Base-by-base conservation (phyloP, 2,329 filamentous ascomycete species). In the Exophiala mesophila region DNA sequence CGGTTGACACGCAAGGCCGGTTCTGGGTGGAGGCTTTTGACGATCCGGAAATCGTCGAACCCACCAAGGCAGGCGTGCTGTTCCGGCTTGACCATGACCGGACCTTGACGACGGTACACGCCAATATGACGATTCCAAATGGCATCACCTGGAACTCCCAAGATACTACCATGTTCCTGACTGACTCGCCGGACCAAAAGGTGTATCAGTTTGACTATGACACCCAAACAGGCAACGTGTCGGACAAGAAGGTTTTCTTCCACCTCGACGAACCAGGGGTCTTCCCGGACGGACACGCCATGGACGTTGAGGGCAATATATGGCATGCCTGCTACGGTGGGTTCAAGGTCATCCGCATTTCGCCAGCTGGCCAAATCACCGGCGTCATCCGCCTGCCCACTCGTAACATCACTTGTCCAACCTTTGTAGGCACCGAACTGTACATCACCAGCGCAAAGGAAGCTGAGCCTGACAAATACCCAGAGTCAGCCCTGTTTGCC, bases 21-120 rank as follows among this genome's bases (percentile, higher is more conserved):
- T 92, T 90, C 66, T 94, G 87, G 84, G 72, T 88, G 4, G 87
- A 88, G 5, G 78, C 78, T 49, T 94, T 95, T 85, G 92, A 87
- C 50, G 87, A 94, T 58, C 83, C 86, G 41, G 70, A 80, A 57
- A 69, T 78, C 33, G 75, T 82, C 62, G 76, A 64, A 7, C 56
- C 59, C 5, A 57, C 54, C 41, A 50, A 64, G 39, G 65, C 65
- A 83, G 88, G 87, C 36, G 74, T 81, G 9, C 71, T 95, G 13
- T 85, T 84, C 66, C 75, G 83, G 44, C 82, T 94, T 56, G 75
- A 83, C 59, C 70, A 73, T 10, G 74, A 80, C 57, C 47, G 50
- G n/a, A 71, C 69, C 19, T 70, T 82, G 49, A 72, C 78, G 55
- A 72, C 75, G 26, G 70, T 85, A 51, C 71, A 83, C 45, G 68